Evolutionary conservation across 768 basidiomycete species (phyloP), one percentile per base, ranked within the genome.

Genomic region (Asterophora parasitica): DNA sequence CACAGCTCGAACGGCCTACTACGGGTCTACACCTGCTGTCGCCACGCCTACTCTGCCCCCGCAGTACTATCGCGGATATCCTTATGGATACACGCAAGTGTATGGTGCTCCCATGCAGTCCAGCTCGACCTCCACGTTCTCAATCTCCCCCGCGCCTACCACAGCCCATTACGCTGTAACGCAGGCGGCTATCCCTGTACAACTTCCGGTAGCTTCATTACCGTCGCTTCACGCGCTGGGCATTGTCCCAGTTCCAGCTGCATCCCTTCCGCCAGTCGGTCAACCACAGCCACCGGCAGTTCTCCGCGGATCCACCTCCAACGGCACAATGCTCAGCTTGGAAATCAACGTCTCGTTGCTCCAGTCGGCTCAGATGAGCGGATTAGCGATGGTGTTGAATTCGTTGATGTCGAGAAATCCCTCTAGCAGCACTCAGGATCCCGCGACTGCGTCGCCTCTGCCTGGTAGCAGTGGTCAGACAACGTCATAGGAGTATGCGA

Each of bases 321-420:
- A 87, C 57, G 87, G 87, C 10, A 75, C 78, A 15, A 81, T 84
- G 73, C 64, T 89, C 49, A 85, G 76, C 59, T 66, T 92, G 45
- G 88, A 91, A 53, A 85, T 92, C 59, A 89, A 90, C 51, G 79
- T 89, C 23, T 81, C 82, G 12, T 64, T 83, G 15, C 69, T 92
- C 46, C 83, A 88, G 62, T 73, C 80, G 13, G 70, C 78, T n/a
- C 88, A 91, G 58, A 83, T 86, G 81, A 85, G 75, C 59, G 85
- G 86, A 11, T 57, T 89, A 54, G 85, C 85, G 15, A 68, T 83
- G 52, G 69, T 90, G 9, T 63, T 90, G 51, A 88, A 86, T 63
- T 80, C 83, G 2, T 62, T 89, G 53, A 82, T 86, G 73, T 74
- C 79, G 20, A 73, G 77, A 53, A 69, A 61, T 44, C 42, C 51